phyloP scores from a whole-genome alignment of 2,329 filamentous ascomycete species.

The Hypomyces rosellus region DNA sequence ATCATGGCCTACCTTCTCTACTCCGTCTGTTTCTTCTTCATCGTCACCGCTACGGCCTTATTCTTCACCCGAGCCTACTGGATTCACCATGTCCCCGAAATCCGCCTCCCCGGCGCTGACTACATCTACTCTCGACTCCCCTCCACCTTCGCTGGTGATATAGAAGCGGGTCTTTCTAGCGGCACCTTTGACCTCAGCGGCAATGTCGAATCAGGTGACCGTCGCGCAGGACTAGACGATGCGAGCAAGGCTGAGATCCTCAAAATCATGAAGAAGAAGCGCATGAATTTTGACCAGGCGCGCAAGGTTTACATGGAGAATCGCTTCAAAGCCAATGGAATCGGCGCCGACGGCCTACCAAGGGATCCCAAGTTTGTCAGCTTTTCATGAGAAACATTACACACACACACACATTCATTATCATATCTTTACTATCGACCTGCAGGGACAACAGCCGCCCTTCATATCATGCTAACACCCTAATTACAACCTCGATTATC shows the following conservation, averaged over 20 bases:
- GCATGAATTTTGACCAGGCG: constrained; percentile 85
- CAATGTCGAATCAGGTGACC: constrained; percentile 76
- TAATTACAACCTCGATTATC: background rate
- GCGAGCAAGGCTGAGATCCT: constrained; percentile 75
- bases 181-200: constrained; percentile 73
- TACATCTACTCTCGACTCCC: constrained; percentile 75
- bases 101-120: constrained; percentile 45
- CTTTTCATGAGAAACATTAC: constrained; percentile 45
- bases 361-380: constrained; percentile 93
- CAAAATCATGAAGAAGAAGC: constrained; percentile 80
- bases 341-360: constrained; percentile 80
- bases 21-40: constrained; percentile 62
- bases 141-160: constrained; percentile 71
- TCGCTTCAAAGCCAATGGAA: constrained; percentile 78
- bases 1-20: constrained; percentile 78
- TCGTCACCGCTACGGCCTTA: constrained; percentile 66
- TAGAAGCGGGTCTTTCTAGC: constrained; percentile 80
- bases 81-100: constrained; percentile 61
- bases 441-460: background rate
- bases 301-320: constrained; percentile 79
- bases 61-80: constrained; percentile 77
- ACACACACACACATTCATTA: background rate
- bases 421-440: background rate
- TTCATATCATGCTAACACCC: constrained; percentile 2
- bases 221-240: constrained; percentile 73